These are phyloP conservation scores for Thermothielavioides terrestris DNA, from an alignment of 495 filamentous ascomycete genomes.

Conservation along the genomic window DNA sequence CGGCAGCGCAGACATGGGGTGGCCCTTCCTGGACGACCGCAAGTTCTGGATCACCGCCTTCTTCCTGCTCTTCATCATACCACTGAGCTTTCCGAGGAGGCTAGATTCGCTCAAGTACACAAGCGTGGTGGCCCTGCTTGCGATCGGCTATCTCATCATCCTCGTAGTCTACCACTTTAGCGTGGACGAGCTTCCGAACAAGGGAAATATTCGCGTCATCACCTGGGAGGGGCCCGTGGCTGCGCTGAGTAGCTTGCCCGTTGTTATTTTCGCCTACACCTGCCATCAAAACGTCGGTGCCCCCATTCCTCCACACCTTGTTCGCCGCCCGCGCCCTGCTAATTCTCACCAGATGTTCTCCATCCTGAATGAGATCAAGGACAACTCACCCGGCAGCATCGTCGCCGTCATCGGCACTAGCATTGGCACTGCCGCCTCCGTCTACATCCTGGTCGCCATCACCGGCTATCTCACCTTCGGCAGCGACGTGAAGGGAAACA, in stretches of 20 bases:
- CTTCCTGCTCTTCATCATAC: constrained; percentile 93
- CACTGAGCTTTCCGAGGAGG: constrained; percentile 79
- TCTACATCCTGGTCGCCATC: constrained; percentile 87
- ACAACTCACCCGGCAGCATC: constrained; percentile 71
- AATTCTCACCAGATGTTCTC: constrained; percentile 76
- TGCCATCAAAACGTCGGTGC: constrained; percentile 87
- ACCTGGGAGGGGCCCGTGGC: constrained; percentile 71
- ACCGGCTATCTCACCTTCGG: constrained; percentile 95
- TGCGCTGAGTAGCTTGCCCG: constrained; percentile 76
- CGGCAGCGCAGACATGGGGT: constrained; percentile 46
- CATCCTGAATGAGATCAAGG: constrained; percentile 85
- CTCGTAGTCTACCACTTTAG: constrained; percentile 86
- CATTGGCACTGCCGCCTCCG: constrained; percentile 67
- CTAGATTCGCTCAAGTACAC: constrained; percentile 97
- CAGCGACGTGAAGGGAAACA: constrained; percentile 77
- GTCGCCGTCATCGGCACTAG: constrained; percentile 72
- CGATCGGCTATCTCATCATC: constrained; percentile 88
- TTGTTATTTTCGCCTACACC: constrained; percentile 96
- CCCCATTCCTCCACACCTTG: background rate
- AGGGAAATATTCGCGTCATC: constrained; percentile 63
- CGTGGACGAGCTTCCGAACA: constrained; percentile 64
- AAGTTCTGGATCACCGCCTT: constrained; percentile 97
- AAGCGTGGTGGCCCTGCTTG: constrained; percentile 80
- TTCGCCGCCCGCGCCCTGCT: background rate
- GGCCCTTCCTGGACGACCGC: constrained; percentile 72